Percentiles rank a stretch among this genome's conserved stretches.
These are phyloP conservation scores for Amauroascus verrucosus DNA, from an alignment of 2,329 filamentous ascomycete species.

Conservation along the genomic window DNA sequence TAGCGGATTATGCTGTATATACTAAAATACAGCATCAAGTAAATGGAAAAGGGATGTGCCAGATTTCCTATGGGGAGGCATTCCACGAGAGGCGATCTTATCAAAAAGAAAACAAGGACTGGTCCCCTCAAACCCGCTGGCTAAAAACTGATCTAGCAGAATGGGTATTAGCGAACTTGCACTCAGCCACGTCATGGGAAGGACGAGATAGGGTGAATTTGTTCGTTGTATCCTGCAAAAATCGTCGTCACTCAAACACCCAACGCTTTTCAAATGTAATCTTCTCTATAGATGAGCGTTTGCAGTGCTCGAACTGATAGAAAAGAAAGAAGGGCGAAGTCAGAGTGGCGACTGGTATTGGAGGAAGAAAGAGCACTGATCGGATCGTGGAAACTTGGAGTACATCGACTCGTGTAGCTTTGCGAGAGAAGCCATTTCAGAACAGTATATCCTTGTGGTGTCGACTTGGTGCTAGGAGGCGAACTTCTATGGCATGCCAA, in stretches of 20 bases:
- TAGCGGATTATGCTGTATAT: slow-evolving; percentile 7
- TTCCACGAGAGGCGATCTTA: slow-evolving; percentile 22
- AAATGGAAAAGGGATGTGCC: slow-evolving; percentile 27
- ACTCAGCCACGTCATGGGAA: not conserved
- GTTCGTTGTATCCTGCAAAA: not conserved
- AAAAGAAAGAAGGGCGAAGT: too few species aligned
- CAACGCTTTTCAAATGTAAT: too few species aligned
- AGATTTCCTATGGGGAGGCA: slow-evolving; percentile 40
- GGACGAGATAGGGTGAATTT: not conserved
- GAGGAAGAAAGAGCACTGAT: too few species aligned
- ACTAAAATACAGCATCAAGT: not conserved
- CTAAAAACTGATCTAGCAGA: slow-evolving; percentile 31
- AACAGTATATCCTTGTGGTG: too few species aligned
- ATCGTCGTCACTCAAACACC: not conserved
- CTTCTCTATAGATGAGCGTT: too few species aligned
- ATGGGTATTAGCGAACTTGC: not conserved
- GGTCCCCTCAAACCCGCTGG: slow-evolving; percentile 41
- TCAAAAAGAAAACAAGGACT: slow-evolving; percentile 23
- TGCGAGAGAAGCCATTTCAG: too few species aligned
- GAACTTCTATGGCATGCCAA: too few species aligned
- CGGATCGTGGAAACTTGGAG: too few species aligned
- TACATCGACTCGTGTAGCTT: too few species aligned
- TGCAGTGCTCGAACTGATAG: too few species aligned
- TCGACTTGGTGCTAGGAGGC: too few species aligned
- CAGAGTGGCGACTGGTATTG: too few species aligned